Percentiles rank a stretch among this genome's conserved stretches.
Conservation (phyloP, 2,329 filamentous ascomycete species). For the Monilinia polystroma region DNA sequence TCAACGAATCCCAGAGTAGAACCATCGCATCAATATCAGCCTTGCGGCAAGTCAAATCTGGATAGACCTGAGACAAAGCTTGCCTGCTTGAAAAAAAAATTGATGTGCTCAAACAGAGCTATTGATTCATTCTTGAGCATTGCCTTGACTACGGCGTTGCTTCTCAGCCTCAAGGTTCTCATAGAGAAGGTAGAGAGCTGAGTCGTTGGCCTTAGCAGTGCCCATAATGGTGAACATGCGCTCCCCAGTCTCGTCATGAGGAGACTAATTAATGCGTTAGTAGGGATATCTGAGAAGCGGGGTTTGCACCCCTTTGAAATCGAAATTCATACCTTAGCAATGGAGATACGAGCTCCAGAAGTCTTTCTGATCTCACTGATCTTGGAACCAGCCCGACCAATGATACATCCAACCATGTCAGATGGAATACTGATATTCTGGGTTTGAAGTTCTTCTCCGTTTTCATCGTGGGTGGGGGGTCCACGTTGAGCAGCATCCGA, state of each 20-base stretch:
- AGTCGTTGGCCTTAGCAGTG: conserved; percentile 89
- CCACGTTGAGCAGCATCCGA: conserved; percentile 78
- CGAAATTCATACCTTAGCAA: conserved; percentile 64
- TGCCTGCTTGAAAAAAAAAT: conserved; percentile 54
- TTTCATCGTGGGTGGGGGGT: conserved; percentile 87
- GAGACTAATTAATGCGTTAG: conserved; percentile 49
- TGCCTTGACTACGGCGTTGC: conserved; percentile 88
- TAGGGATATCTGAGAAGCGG: conserved; percentile 3
- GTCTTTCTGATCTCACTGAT: conserved; percentile 98
- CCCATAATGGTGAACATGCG: conserved; percentile 99
- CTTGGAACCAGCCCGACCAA: conserved; percentile 91
- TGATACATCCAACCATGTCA: conserved; percentile 99
- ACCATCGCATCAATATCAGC: conserved; percentile 52
- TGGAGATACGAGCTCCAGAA: conserved; percentile 94
- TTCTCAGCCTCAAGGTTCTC: conserved; percentile 99
- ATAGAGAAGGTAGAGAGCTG: conserved; percentile 91
- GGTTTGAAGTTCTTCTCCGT: conserved; percentile 95
- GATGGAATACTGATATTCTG: conserved; percentile 99
- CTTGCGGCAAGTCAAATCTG: conserved; percentile 65
- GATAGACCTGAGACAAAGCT: conserved; percentile 46
- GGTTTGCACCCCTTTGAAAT: conserved; percentile 26
- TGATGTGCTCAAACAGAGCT: conserved; percentile 30
- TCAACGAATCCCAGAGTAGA: conserved; percentile 36
- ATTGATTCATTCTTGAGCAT: conserved; percentile 38
- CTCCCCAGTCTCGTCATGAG: conserved; percentile 96